Conservation (phyloP, 2,329 filamentous ascomycete species). For the Esteya vermicola region DNA sequence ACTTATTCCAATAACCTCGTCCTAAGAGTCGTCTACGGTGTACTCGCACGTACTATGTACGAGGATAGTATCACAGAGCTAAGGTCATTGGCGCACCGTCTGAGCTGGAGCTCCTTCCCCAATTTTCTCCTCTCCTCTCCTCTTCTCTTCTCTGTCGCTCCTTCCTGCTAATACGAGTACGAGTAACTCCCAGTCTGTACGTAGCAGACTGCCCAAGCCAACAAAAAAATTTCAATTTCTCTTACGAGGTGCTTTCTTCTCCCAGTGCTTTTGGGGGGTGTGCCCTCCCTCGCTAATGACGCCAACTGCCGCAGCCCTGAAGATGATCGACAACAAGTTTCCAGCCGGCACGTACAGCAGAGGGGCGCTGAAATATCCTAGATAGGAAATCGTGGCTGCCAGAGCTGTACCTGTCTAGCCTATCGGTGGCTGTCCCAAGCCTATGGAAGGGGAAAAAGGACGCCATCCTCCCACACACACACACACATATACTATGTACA, state of each 20-base stretch:
- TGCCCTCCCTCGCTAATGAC: too few species aligned
- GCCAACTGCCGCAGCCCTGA: neutral
- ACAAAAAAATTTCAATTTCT: too few species aligned
- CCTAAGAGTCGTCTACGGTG: too few species aligned
- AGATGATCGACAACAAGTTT: neutral
- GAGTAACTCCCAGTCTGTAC: too few species aligned
- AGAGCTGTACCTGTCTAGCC: neutral
- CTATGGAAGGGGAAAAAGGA: neutral
- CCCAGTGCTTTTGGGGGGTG: too few species aligned
- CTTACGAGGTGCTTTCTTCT: neutral
- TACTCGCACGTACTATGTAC: too few species aligned
- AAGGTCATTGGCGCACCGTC: too few species aligned
- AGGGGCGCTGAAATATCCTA: constrained; percentile 5
- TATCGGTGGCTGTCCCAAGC: constrained; percentile 3
- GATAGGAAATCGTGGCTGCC: neutral
- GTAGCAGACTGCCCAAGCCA: too few species aligned
- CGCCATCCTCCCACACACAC: neutral
- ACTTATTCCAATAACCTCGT: too few species aligned
- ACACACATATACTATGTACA: too few species aligned
- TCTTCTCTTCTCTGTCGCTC: neutral
- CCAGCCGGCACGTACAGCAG: constrained; percentile 2
- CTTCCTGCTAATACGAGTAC: neutral
- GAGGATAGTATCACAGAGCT: too few species aligned
- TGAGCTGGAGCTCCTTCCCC: too few species aligned
- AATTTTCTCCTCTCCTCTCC: neutral